Conservation (phyloP, 345 rosid species). For the Punica granatum region DNA sequence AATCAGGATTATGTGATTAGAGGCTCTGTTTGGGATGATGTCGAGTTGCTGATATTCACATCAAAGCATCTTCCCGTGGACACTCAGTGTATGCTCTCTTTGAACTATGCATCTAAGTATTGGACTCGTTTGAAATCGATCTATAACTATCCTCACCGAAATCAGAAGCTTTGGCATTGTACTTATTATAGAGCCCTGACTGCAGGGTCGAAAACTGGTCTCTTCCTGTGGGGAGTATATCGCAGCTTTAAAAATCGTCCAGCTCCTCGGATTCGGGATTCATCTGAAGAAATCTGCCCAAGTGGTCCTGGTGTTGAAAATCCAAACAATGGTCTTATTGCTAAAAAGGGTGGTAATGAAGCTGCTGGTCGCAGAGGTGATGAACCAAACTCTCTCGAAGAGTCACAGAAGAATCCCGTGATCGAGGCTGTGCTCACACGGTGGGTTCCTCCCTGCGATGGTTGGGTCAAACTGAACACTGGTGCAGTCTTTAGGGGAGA, state of each 20-base stretch:
- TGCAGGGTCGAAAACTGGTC: slow-evolving; percentile 11
- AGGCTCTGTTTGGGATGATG: slow-evolving; percentile 32
- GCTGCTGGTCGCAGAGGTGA: background rate
- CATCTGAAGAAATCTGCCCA: slow-evolving; percentile 1
- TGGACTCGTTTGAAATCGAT: background rate
- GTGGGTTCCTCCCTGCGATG: slow-evolving; percentile 19
- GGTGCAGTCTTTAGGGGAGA: slow-evolving; percentile 19
- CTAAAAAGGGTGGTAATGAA: background rate
- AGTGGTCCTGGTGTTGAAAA: slow-evolving; percentile 2
- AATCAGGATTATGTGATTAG: slow-evolving; percentile 28
- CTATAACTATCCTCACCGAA: slow-evolving; percentile 9
- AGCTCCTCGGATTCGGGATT: slow-evolving; percentile 6
- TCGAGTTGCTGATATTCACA: slow-evolving; percentile 50
- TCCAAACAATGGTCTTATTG: background rate
- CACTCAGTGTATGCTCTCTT: slow-evolving; percentile 37
- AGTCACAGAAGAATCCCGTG: background rate
- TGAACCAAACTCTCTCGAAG: background rate
- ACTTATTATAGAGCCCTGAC: slow-evolving; percentile 9
- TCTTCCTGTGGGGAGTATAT: slow-evolving; percentile 42
- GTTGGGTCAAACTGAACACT: slow-evolving; percentile 40
- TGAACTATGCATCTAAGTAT: background rate
- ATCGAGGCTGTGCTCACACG: slow-evolving; percentile 2
- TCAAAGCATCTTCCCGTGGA: slow-evolving; percentile 40
- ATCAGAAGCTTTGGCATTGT: background rate
- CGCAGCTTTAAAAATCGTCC: slow-evolving; percentile 9